Percentiles rank a stretch among this genome's conserved stretches.
These are phyloP conservation scores for Raphanus sativus DNA, from an alignment of 345 rosid species.

Conservation along the genomic window DNA sequence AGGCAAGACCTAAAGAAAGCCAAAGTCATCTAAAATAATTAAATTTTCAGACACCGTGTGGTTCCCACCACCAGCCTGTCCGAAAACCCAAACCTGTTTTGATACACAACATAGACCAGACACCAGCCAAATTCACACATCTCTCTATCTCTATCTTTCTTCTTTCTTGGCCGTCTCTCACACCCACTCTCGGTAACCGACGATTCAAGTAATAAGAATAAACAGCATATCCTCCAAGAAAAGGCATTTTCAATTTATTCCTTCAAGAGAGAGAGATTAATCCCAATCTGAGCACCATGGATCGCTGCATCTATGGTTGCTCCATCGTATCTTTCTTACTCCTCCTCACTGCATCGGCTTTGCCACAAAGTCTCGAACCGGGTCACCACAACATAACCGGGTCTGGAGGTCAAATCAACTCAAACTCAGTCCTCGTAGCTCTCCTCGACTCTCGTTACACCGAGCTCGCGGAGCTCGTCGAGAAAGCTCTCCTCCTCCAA, in stretches of 20 bases:
- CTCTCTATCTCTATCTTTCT: slow-evolving; percentile 24
- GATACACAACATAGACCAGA: slow-evolving; percentile 15
- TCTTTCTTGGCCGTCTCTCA: slow-evolving; percentile 14
- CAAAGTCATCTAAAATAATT: slow-evolving; percentile 28
- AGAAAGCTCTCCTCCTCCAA: slow-evolving; percentile 72
- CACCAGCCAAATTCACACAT: slow-evolving; percentile 9
- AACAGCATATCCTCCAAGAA: background rate
- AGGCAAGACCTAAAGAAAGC: background rate
- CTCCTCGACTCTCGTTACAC: slow-evolving; percentile 86
- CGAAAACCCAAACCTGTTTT: slow-evolving; percentile 33
- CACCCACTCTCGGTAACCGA: slow-evolving; percentile 26
- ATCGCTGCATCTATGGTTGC: slow-evolving; percentile 40
- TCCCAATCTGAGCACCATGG: slow-evolving; percentile 39
- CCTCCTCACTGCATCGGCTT: slow-evolving; percentile 19
- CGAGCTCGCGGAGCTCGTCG: slow-evolving; percentile 70
- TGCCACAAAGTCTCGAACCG: slow-evolving; percentile 27
- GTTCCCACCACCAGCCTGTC: slow-evolving; percentile 45
- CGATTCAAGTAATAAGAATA: slow-evolving; percentile 11
- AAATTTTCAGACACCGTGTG: slow-evolving; percentile 33
- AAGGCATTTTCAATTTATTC: background rate
- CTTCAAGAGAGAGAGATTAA: background rate
- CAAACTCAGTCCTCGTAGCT: slow-evolving; percentile 75
- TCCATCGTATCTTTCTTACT: slow-evolving; percentile 22
- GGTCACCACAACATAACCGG: slow-evolving; percentile 34
- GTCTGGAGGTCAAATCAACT: slow-evolving; percentile 53